Base-by-base conservation (phyloP, 495 filamentous ascomycete genomes). In the Filosporella fistucella region DNA sequence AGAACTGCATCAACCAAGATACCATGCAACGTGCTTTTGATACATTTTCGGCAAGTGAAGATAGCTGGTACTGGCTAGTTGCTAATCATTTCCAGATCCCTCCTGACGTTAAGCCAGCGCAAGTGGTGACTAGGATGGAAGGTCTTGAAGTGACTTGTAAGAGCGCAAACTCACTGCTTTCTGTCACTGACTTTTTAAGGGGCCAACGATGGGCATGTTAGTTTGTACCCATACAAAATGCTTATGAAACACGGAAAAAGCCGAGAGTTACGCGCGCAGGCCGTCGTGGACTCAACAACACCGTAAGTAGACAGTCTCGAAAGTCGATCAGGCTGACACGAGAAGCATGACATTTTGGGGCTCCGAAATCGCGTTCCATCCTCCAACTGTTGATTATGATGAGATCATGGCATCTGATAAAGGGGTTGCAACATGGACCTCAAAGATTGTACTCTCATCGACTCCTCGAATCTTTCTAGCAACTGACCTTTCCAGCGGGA, bases 11-110 rank as follows among this genome's bases (percentile, higher is more conserved):
- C 9, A 82, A 95, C 59, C 80, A 78, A 48, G 79, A 85, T 42
- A 96, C 90, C 12, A 79, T 65, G 60, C 90, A 96, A 63, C 73
- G 88, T 25, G 74, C 75, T 22, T 70, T 85, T 29, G 74, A 91
- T 56, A 89, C 82, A 0, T 91, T 90, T 55, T 64, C 63, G 47
- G 83, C 86, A 70, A 52, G 70, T 25, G 37, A 16, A 38, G 9
- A 36, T 17, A 2, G 8, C 18, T 36, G 13, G 22, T 13, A 21
- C 26, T 40, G 12, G 28, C 17, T 57, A 36, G 35, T 14, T 41
- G 63, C 29, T 51, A n/a, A 25, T 36, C 45, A 51, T 36, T 42
- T 64, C 61, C 55, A 73, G 82, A 71, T 89, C 32, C 71, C 79
- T 0, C 21, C 58, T n/a, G 63, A 84, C 34, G 64, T 88, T 32